Conservation (phyloP, 2,329 filamentous ascomycete species). For the Fusarium phyllophilum region DNA sequence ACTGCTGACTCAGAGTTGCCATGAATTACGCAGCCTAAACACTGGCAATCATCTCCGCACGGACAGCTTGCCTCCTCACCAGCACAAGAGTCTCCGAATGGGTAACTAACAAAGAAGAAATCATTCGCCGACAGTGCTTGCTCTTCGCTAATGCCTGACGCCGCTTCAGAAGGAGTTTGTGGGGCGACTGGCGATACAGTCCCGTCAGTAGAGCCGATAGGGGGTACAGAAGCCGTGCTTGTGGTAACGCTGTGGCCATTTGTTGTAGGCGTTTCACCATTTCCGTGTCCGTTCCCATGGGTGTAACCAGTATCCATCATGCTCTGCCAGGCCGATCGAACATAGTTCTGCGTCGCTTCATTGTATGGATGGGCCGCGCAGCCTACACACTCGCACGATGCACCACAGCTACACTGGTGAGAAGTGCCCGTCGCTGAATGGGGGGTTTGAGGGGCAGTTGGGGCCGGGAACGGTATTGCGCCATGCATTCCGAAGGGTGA, state of each 20-base stretch:
- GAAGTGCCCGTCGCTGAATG: slow-evolving; percentile 47
- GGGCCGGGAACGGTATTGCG: slow-evolving; percentile 32
- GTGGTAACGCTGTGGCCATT: slow-evolving; percentile 26
- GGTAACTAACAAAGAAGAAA: slow-evolving; percentile 69
- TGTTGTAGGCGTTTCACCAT: slow-evolving; percentile 28
- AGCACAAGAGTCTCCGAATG: slow-evolving; percentile 58
- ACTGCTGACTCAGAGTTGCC: slow-evolving; percentile 43
- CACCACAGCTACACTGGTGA: slow-evolving; percentile 69
- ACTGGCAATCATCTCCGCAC: slow-evolving; percentile 69
- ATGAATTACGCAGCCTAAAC: slow-evolving; percentile 67
- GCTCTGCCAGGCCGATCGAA: slow-evolving; percentile 59
- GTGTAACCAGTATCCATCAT: slow-evolving; percentile 49
- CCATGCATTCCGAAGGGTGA: slow-evolving; percentile 42
- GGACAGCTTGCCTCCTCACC: slow-evolving; percentile 63
- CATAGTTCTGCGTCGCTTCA: slow-evolving; percentile 65
- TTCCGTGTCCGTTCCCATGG: slow-evolving; percentile 41
- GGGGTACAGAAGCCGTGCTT: slow-evolving; percentile 28
- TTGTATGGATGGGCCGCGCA: slow-evolving; percentile 77
- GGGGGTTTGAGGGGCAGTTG: slow-evolving; percentile 25
- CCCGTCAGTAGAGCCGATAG: slow-evolving; percentile 38
- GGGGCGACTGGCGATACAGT: slow-evolving; percentile 53
- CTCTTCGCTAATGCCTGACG: slow-evolving; percentile 59
- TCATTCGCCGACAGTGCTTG: slow-evolving; percentile 62
- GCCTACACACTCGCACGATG: slow-evolving; percentile 73
- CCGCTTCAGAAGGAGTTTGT: slow-evolving; percentile 60